These are phyloP conservation scores for Hypoxylon sp. DNA, from an alignment of 2,329 filamentous ascomycete genomes.

Conservation along the genomic window DNA sequence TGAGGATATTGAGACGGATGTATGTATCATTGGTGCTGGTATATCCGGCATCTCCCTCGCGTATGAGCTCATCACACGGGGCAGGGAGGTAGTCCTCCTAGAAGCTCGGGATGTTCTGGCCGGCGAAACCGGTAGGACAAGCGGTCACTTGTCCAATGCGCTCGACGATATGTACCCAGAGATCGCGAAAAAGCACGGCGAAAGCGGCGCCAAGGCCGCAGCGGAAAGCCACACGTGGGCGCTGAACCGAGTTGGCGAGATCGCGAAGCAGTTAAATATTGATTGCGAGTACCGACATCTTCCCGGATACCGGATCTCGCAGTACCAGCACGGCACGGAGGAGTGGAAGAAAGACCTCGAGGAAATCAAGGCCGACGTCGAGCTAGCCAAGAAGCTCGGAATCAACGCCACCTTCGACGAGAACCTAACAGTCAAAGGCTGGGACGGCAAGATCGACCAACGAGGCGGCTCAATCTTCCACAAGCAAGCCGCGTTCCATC, in stretches of 20 bases:
- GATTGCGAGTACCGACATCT: slow-evolving; percentile 70
- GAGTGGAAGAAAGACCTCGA: slow-evolving; percentile 63
- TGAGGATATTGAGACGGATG: slow-evolving; percentile 62
- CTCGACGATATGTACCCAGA: slow-evolving; percentile 68
- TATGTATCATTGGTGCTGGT: slow-evolving; percentile 67
- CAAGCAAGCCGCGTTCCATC: slow-evolving; percentile 69
- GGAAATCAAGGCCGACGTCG: slow-evolving; percentile 62
- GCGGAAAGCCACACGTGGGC: slow-evolving; percentile 71
- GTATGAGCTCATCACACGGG: slow-evolving; percentile 67
- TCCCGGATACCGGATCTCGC: slow-evolving; percentile 65
- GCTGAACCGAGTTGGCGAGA: slow-evolving; percentile 65
- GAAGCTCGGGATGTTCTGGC: slow-evolving; percentile 69
- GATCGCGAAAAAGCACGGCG: slow-evolving; percentile 67
- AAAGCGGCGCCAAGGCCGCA: slow-evolving; percentile 62
- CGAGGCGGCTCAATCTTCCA: slow-evolving; percentile 64
- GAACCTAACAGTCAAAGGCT: slow-evolving; percentile 64
- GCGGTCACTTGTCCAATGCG: slow-evolving; percentile 68
- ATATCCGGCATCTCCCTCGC: slow-evolving; percentile 67
- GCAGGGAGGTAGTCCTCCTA: slow-evolving; percentile 65
- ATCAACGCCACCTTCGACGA: slow-evolving; percentile 61
- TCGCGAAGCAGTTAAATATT: slow-evolving; percentile 64
- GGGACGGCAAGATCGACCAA: slow-evolving; percentile 66
- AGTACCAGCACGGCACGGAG: slow-evolving; percentile 60
- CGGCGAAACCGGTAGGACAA: slow-evolving; percentile 68
- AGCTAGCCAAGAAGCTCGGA: slow-evolving; percentile 61